Conservation (phyloP, 2,329 filamentous ascomycete species). For the Ascochyta fabae region DNA sequence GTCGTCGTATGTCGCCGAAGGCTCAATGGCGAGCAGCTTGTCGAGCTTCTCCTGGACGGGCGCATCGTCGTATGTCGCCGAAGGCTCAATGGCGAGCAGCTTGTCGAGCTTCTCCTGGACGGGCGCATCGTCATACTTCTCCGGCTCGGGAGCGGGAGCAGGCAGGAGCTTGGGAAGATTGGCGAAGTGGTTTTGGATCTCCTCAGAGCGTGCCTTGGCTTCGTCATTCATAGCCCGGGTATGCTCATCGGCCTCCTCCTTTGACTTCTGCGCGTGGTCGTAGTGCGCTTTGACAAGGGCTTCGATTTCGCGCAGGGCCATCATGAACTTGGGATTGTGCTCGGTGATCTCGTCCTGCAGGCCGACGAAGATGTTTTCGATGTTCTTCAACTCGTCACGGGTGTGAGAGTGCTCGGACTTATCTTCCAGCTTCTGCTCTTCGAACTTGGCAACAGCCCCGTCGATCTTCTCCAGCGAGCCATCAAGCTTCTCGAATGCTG, state of each 20-base stretch:
- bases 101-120: slow-evolving; percentile 64
- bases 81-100: slow-evolving; percentile 57
- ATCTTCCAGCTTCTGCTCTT: slow-evolving; percentile 74
- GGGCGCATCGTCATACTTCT: slow-evolving; percentile 62
- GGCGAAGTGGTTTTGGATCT: slow-evolving; percentile 50
- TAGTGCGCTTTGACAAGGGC: slow-evolving; percentile 84
- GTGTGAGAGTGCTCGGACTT: slow-evolving; percentile 84
- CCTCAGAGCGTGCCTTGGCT: slow-evolving; percentile 51
- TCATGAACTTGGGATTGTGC: slow-evolving; percentile 86
- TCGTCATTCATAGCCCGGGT: slow-evolving; percentile 53
- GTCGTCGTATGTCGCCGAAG: slow-evolving; percentile 47
- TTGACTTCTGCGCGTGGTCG: slow-evolving; percentile 76
- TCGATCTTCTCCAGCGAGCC: slow-evolving; percentile 74
- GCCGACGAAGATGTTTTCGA: slow-evolving; percentile 73
- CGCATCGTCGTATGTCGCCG: slow-evolving; percentile 50
- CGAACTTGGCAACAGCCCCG: slow-evolving; percentile 74
- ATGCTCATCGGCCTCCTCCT: slow-evolving; percentile 53
- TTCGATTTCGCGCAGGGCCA: slow-evolving; percentile 85
- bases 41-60: slow-evolving; percentile 64
- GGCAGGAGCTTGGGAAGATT: slow-evolving; percentile 55
- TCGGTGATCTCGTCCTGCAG: slow-evolving; percentile 81
- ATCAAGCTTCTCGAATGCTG: slow-evolving; percentile 76
- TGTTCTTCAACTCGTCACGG: slow-evolving; percentile 78
- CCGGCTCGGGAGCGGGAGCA: slow-evolving; percentile 43
- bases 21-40: slow-evolving; percentile 59